Percentiles rank a stretch among this genome's conserved stretches.
These are phyloP conservation scores for Coniochaeta pulveracea DNA, from an alignment of 2,329 filamentous ascomycete genomes.

Conservation along the genomic window DNA sequence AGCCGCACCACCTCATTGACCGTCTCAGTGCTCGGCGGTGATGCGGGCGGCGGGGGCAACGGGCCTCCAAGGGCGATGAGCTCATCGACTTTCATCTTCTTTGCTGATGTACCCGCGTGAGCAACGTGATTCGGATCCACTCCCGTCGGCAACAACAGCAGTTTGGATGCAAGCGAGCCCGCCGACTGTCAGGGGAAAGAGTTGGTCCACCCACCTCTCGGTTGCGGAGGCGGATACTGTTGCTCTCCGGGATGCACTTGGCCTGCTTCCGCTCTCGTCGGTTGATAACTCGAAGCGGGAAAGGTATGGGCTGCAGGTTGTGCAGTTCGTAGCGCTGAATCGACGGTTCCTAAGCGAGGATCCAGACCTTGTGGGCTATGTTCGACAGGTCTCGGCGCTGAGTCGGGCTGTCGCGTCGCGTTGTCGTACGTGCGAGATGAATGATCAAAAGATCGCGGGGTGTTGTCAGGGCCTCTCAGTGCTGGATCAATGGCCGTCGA, in stretches of 20 bases:
- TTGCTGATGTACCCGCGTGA: constrained; percentile 38
- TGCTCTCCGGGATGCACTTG: constrained; percentile 2
- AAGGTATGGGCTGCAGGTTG: background rate
- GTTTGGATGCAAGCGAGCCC: constrained; percentile 8
- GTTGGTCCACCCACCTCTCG: constrained; percentile 43
- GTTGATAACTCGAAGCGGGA: too few species aligned
- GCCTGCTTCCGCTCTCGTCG: background rate
- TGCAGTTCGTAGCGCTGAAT: background rate
- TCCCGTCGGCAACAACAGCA: constrained; percentile 14
- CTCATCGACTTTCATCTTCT: constrained; percentile 62
- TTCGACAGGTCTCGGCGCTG: background rate
- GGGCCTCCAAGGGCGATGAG: constrained; percentile 54
- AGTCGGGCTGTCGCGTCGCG: background rate
- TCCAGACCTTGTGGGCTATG: background rate
- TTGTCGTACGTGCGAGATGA: too few species aligned
- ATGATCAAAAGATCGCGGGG: background rate
- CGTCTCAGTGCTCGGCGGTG: constrained; percentile 36
- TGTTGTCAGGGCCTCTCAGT: constrained; percentile 12
- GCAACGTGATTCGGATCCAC: constrained; percentile 25
- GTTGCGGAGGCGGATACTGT: constrained; percentile 23
- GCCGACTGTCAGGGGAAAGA: constrained; percentile 13
- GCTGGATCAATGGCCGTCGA: constrained; percentile 21
- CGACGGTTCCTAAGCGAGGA: background rate
- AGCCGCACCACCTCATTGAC: constrained; percentile 59
- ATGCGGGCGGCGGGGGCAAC: constrained; percentile 41